These are phyloP conservation scores for Sequoiadendron giganteum DNA, from an alignment of 75 land plant species.

Conservation along the genomic window DNA sequence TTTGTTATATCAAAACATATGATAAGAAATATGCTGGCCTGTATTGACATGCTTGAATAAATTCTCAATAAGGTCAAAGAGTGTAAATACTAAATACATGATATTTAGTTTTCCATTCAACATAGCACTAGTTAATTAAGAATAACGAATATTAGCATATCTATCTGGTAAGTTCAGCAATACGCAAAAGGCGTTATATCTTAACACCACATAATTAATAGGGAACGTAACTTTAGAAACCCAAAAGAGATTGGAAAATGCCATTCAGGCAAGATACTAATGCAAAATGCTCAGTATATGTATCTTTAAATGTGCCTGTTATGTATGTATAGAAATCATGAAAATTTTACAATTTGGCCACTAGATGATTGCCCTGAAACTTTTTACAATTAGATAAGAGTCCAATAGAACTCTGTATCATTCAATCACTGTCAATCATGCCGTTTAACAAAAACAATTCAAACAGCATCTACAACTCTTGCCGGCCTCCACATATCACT, in stretches of 20 bases:
- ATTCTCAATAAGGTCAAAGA: not conserved
- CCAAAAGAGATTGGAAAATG: not conserved
- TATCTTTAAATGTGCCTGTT: not conserved
- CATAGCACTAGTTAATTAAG: not conserved
- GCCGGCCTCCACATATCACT: not conserved
- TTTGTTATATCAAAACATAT: not conserved
- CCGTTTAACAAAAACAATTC: not conserved
- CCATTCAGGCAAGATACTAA: not conserved
- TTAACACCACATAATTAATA: no score
- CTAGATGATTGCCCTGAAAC: not conserved
- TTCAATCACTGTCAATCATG: not conserved
- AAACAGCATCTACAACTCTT: not conserved
- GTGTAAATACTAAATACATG: not conserved
- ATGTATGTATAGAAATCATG: not conserved
- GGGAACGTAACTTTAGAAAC: not conserved
- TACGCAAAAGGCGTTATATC: not conserved
- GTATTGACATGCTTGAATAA: not conserved
- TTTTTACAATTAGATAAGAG: not conserved
- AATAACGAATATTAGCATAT: no score
- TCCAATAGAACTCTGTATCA: not conserved
- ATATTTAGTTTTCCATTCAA: not conserved
- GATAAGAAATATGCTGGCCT: not conserved
- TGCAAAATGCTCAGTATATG: not conserved
- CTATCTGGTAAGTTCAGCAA: not conserved
- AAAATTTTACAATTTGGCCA: not conserved